Evolutionary conservation across 306 rosid genomes (phyloP), one percentile per base, ranked within the genome.

Genomic region (Glycine latifolia): DNA sequence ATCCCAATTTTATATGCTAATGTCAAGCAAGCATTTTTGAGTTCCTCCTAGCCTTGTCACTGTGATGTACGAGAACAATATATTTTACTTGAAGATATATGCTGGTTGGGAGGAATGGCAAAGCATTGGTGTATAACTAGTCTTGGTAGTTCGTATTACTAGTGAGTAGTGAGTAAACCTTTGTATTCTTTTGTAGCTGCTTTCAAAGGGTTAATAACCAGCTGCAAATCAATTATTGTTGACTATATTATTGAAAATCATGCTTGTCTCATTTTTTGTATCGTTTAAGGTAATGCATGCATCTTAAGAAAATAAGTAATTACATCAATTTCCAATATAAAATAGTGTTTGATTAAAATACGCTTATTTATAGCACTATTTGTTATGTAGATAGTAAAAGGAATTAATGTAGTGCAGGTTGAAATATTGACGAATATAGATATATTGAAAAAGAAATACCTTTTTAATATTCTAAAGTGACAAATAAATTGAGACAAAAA

Each of bases 1-100:
- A 6, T 48, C 55, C 69, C 93, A 85, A 80, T 85, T 77, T 79
- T 50, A 31, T 55, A 73, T 50, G 71, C 61, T 53, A 58, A 49
- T 52, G 70, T 49, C 69, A 73, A 78, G 78, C 56, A 20, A 67
- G 86, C 81, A 82, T 10, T 67, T 59, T 86, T 79, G 63, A n/a
- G 6, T 49, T 79, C 39, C 48, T 37, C 26, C 74, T 5, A 69
- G 76, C 55, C 67, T 52, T 72, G 67, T 56, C 10, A 75, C 63
- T 59, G 67, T 77, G 76, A 44, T 54, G 83, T 61, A 69, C 54
- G 43, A 44, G 82, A 72, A n/a, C 20, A 63, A 63, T 70, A 20
- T 26, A 47, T 10, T 48, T 60, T 63, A 71, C 33, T 14, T 3
- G n/a, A 43, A 43, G 47, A 43, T 16, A 74, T 67, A 15, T 71